phyloP scores from a whole-genome alignment of 129 eudicot genomes.

The Kitagawia praeruptora region DNA sequence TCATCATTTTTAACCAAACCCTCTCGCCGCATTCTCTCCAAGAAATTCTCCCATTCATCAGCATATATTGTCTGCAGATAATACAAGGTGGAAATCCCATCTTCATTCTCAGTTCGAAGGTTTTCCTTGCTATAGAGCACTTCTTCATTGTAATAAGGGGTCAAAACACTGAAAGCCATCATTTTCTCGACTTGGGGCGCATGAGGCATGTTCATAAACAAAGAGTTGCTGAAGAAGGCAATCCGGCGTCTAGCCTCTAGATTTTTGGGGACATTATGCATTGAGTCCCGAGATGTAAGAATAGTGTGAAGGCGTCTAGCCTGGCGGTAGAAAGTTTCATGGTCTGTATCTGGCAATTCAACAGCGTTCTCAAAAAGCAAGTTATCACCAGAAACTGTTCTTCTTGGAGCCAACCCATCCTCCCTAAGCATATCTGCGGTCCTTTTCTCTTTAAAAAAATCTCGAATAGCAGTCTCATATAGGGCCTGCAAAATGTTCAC shows the following conservation, averaged over 20 bases:
- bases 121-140: slow-evolving; percentile 78
- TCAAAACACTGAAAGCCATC: slow-evolving; percentile 93
- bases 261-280: slow-evolving; percentile 74
- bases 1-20: slow-evolving; percentile 58
- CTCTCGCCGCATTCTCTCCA: slow-evolving; percentile 77
- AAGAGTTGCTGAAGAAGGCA: slow-evolving; percentile 88
- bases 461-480: slow-evolving; percentile 71
- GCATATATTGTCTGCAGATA: slow-evolving; percentile 83
- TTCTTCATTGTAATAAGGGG: slow-evolving; percentile 93
- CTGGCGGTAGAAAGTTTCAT: slow-evolving; percentile 67
- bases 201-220: slow-evolving; percentile 97
- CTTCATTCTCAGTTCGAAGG: slow-evolving; percentile 83
- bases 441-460: slow-evolving; percentile 62
- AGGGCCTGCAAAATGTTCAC: slow-evolving; percentile 72
- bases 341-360: slow-evolving; percentile 53
- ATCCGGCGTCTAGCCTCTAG: slow-evolving; percentile 91
- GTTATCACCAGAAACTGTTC: slow-evolving; percentile 41
- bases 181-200: slow-evolving; percentile 98
- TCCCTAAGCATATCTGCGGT: slow-evolving; percentile 45
- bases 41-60: slow-evolving; percentile 84
- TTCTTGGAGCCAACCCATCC: slow-evolving; percentile 74
- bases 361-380: slow-evolving; percentile 75
- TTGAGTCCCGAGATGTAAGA: slow-evolving; percentile 80
- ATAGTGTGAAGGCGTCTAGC: slow-evolving; percentile 68
- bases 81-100: slow-evolving; percentile 80